Evolutionary conservation across 805 yeast species (phyloP), one percentile per base, ranked within the genome.

Genomic region (Metschnikowia proteae): DNA sequence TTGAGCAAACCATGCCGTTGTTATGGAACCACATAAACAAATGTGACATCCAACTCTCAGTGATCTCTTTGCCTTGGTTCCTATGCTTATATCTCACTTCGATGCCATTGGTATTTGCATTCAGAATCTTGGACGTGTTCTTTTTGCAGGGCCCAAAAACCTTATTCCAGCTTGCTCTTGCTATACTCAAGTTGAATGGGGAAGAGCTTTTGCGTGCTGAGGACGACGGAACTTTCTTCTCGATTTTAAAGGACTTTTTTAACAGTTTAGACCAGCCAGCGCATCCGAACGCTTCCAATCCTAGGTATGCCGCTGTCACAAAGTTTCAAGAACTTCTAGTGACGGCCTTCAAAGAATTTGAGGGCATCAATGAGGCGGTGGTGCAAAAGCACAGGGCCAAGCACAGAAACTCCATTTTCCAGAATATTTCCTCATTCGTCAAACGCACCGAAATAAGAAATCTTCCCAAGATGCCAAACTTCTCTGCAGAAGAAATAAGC

Each of bases 1-100:
- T 94, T 1, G 88, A 86, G 62, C 87, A 85, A 47, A 88, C 94
- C 0, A 82, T 94, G 85, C 99, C 99, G 1, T 63, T 87, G 17
- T 63, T 94, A 44, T 87, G 96, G 86, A 86, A 80, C 8, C 97
- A 94, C 65, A 81, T 94, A 39, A 73, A 73, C 3, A 76, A 78
- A 44, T 68, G 84, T 55, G 98, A 94, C 60, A 92, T 94, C 45
- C 98, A 95, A 61, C 73, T 95, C 11, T 87, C 96, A 0, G 95
- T 94, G 13, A 92, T 92, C 1, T 88, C 97, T 0, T 70, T 94
- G 38, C 98, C 99, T 2, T 94, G 99, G 99, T 94, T 94, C 62
- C 71, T 94, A 46, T 88, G 97, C 0, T 70, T 94, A 35, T 94
- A 88, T 65, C 78, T 92, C 56, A 91, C 87, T 57, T 84, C 96